These are phyloP conservation scores for Nicotiana attenuata DNA, from an alignment of 257 asterid species.

Conservation along the genomic window DNA sequence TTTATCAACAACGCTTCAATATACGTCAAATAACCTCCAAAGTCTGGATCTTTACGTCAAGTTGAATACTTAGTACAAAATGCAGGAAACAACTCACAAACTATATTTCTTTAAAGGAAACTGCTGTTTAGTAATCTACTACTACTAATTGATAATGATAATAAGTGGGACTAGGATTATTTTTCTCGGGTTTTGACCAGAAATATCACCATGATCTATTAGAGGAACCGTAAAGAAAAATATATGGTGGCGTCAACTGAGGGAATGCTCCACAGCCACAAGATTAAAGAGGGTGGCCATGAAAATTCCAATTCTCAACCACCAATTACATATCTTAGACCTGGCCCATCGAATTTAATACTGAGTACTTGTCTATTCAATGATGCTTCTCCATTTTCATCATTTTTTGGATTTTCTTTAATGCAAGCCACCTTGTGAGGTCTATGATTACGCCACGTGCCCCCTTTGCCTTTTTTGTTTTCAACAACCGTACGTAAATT, in stretches of 20 bases:
- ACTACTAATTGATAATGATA: not conserved
- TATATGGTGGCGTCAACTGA: slow-evolving; percentile 5
- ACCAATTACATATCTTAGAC: slow-evolving; percentile 29
- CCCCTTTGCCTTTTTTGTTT: not conserved
- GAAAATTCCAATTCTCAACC: slow-evolving; percentile 28
- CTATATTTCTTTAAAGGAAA: not conserved
- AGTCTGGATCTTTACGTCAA: not conserved
- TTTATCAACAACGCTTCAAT: not conserved
- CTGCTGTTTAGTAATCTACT: not conserved
- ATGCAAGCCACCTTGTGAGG: not conserved
- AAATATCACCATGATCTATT: slow-evolving; percentile 2
- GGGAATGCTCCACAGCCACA: slow-evolving; percentile 34
- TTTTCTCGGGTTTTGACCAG: not conserved
- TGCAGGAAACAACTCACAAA: slow-evolving; percentile 12
- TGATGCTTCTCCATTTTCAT: not conserved
- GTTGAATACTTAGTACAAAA: not conserved
- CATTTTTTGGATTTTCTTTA: not conserved
- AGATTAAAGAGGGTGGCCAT: slow-evolving; percentile 19
- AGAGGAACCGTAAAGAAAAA: slow-evolving; percentile 1
- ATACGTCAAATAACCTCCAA: not conserved
- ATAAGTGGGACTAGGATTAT: not conserved
- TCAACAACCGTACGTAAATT: not conserved
- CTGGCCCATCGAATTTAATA: slow-evolving; percentile 25
- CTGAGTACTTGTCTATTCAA: not conserved
- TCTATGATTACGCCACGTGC: not conserved